Conservation (phyloP, 805 yeast species). For the Martiniozyma abietophila region DNA sequence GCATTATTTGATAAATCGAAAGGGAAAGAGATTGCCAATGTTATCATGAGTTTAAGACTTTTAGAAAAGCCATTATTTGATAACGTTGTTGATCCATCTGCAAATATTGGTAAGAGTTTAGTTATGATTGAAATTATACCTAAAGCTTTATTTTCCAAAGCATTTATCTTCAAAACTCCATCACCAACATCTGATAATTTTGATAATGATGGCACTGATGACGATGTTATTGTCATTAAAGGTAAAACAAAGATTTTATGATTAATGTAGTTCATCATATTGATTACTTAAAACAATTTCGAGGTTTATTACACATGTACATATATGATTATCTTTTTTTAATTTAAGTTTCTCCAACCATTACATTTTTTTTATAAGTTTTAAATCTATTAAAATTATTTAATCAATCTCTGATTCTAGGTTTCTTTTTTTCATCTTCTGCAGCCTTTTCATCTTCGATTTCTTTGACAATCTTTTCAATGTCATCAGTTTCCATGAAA, state of each 20-base stretch:
- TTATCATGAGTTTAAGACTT: conserved; percentile 16
- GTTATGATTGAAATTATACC: conserved; percentile 23
- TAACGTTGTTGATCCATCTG: conserved; percentile 19
- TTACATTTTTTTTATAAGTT: too few relatives aligned
- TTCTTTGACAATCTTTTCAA: conserved; percentile 64
- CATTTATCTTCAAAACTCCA: conserved; percentile 21
- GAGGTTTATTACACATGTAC: neutral
- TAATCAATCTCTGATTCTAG: conserved; percentile 22
- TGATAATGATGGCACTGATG: conserved; percentile 6
- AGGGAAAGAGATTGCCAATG: conserved; percentile 21
- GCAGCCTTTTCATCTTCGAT: conserved; percentile 84
- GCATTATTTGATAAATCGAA: conserved; percentile 19
- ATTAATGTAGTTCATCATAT: neutral
- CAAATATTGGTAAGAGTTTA: conserved; percentile 17
- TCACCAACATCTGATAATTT: too few relatives aligned
- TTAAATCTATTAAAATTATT: neutral
- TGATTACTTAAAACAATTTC: too few relatives aligned
- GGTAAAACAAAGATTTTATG: conserved; percentile 21
- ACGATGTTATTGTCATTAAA: conserved; percentile 20
- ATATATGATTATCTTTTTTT: neutral
- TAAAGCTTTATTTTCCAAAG: conserved; percentile 9
- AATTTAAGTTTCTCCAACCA: neutral
- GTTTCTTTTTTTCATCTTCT: conserved; percentile 68
- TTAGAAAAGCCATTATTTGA: conserved; percentile 15
- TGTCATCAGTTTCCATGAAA: conserved; percentile 57